A percentile compares a stretch with the other conserved stretches of the same genome.
phyloP scores from a whole-genome alignment of 352 stramenopile genomes.

The Phytophthora sp. region DNA sequence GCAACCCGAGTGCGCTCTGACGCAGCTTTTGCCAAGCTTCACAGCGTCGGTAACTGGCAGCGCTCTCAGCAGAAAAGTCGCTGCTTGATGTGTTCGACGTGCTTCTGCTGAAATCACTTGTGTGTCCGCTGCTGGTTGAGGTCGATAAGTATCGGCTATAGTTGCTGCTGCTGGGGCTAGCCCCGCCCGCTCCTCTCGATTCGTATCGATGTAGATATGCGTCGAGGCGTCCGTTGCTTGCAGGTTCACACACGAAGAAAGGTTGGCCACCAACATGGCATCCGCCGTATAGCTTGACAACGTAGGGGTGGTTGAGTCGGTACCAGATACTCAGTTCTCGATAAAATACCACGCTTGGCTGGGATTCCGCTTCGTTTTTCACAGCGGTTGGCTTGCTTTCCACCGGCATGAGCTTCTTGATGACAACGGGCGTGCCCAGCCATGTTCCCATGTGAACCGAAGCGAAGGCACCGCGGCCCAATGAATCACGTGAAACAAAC shows the following conservation, averaged over 20 bases:
- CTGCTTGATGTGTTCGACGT: slow-evolving; percentile 22
- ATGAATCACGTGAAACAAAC: slow-evolving; percentile 31
- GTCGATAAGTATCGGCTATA: slow-evolving; percentile 1
- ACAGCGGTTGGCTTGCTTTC: background rate
- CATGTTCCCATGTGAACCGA: slow-evolving; percentile 39
- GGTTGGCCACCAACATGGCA: slow-evolving; percentile 39
- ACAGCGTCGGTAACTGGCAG: slow-evolving; percentile 14
- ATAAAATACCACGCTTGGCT: slow-evolving; percentile 33
- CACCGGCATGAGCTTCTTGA: slow-evolving; percentile 31
- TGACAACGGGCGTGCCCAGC: slow-evolving; percentile 38
- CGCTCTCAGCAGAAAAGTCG: slow-evolving; percentile 6
- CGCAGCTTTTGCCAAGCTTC: slow-evolving; percentile 35
- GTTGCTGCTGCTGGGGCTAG: slow-evolving; percentile 3
- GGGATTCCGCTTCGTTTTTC: background rate
- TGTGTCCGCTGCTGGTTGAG: slow-evolving; percentile 13
- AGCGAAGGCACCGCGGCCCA: slow-evolving; percentile 36
- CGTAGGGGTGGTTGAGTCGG: slow-evolving; percentile 35
- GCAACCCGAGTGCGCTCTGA: slow-evolving; percentile 29
- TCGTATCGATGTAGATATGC: slow-evolving; percentile 31
- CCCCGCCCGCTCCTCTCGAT: background rate
- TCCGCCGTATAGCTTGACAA: slow-evolving; percentile 41
- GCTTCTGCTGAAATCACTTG: slow-evolving; percentile 15
- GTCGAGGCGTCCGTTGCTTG: slow-evolving; percentile 29
- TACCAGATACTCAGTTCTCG: slow-evolving; percentile 40
- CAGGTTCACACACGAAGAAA: slow-evolving; percentile 44